A percentile compares a stretch with the other conserved stretches of the same genome.
These are phyloP conservation scores for Calonectria pteridis DNA, from an alignment of 2,329 filamentous ascomycete species.

Conservation along the genomic window DNA sequence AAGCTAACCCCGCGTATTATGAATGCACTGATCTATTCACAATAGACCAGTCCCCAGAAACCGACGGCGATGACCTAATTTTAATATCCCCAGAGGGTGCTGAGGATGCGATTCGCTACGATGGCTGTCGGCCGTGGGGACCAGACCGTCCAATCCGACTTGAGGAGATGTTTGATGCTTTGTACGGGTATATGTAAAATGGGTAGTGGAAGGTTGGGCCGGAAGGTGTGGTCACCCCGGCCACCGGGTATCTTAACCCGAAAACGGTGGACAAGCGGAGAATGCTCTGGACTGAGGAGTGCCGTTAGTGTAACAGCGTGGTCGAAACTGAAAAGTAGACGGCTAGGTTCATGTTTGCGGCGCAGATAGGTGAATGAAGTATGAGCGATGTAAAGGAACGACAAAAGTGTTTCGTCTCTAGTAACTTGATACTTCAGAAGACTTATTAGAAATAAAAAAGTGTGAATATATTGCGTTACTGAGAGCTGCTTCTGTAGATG, in stretches of 20 bases:
- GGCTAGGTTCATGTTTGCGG: no score
- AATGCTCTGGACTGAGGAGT: background rate
- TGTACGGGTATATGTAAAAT: background rate
- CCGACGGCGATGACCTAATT: background rate
- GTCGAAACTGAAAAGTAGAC: no score
- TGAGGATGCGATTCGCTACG: background rate
- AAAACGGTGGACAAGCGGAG: background rate
- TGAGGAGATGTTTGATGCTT: background rate
- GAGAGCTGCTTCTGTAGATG: no score
- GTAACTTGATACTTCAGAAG: no score
- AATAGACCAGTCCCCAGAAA: background rate
- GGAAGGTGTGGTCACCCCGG: background rate
- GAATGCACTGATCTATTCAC: background rate
- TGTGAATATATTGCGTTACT: no score
- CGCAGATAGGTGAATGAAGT: no score
- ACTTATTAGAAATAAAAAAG: no score
- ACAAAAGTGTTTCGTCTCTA: no score
- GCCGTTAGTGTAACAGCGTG: background rate
- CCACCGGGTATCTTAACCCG: background rate
- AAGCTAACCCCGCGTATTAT: background rate
- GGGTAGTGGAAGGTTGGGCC: background rate
- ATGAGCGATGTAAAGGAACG: no score
- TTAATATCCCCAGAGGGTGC: background rate
- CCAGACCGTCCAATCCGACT: background rate
- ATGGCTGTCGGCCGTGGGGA: background rate